Conservation (phyloP, 2,329 filamentous ascomycete genomes). For the Sporothrix protearum region DNA sequence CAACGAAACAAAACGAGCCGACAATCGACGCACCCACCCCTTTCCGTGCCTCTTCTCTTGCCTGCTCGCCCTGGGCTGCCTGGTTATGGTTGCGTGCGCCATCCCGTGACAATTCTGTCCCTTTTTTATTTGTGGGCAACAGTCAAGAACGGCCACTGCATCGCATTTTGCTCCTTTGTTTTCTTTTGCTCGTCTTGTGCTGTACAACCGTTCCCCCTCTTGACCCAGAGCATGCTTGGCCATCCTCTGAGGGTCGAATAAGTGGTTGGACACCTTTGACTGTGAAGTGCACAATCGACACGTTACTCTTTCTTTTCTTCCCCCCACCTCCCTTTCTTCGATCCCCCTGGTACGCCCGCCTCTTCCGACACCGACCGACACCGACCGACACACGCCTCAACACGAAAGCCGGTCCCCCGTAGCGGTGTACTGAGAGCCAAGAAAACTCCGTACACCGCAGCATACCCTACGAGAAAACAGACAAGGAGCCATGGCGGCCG, state of each 20-base stretch:
- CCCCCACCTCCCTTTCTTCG: not conserved
- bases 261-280: not conserved
- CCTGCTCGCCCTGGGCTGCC: not conserved
- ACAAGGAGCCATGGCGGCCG: conserved; percentile 21
- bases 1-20: not conserved
- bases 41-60: not conserved
- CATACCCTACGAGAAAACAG: not conserved
- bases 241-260: conserved; percentile 5
- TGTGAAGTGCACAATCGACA: not conserved
- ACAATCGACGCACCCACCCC: not conserved
- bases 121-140: not conserved
- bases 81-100: conserved; percentile 1
- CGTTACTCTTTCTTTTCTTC: not conserved
- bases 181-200: not conserved
- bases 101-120: not conserved
- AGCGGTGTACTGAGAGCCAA: conserved; percentile 7
- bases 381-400: not conserved
- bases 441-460: conserved; percentile 5
- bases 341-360: not conserved
- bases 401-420: not conserved
- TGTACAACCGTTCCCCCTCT: not conserved
- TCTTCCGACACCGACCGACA: conserved; percentile 1
- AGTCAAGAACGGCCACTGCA: not conserved
- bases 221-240: conserved; percentile 3
- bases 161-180: not conserved